These are phyloP conservation scores for Populus davidiana DNA, from an alignment of 345 rosid genomes.

Conservation along the genomic window DNA sequence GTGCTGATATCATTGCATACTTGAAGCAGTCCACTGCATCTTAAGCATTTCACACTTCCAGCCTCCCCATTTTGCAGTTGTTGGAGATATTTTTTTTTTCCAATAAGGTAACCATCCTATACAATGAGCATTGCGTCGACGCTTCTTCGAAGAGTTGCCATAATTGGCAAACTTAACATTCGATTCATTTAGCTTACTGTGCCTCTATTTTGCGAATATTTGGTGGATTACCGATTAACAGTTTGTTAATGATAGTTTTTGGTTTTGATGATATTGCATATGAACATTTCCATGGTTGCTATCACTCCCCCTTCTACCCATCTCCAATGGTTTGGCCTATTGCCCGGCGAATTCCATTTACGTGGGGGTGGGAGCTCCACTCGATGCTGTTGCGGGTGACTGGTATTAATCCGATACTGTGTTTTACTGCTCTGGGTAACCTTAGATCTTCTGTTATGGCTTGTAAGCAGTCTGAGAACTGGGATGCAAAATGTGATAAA, in stretches of 20 bases:
- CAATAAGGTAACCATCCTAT: not conserved
- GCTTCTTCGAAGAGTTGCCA: not conserved
- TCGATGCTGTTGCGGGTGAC: too few species aligned
- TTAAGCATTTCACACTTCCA: not conserved
- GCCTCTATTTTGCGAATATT: not conserved
- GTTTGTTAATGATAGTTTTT: not conserved
- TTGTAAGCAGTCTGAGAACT: not conserved
- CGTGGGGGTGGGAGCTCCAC: too few species aligned
- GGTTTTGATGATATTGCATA: not conserved
- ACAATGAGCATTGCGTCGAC: not conserved
- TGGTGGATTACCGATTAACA: not conserved
- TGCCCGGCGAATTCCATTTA: too few species aligned
- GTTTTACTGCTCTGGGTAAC: not conserved
- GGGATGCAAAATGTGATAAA: not conserved
- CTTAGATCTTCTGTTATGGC: not conserved
- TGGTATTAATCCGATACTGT: too few species aligned
- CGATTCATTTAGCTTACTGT: not conserved
- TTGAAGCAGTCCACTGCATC: constrained; percentile 75
- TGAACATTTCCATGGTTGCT: not conserved
- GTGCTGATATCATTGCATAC: constrained; percentile 88
- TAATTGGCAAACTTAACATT: not conserved
- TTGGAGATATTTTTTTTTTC: not conserved
- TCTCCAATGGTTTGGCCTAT: not conserved
- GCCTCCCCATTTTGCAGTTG: not conserved
- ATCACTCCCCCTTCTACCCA: not conserved